Conservation (phyloP, 2,329 filamentous ascomycete genomes). For the Fonsecaea nubica region DNA sequence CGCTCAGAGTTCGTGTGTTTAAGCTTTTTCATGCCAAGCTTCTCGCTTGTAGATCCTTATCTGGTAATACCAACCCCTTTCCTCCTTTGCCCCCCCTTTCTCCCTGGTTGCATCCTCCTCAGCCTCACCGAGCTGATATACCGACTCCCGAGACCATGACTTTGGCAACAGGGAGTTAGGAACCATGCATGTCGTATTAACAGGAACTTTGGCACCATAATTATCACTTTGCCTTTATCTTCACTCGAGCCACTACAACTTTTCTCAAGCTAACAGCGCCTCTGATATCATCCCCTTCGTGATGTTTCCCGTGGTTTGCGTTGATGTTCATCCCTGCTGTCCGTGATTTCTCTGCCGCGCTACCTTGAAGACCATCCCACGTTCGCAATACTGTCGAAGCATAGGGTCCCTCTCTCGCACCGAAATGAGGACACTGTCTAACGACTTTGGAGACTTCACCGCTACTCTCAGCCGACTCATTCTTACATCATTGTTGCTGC, state of each 20-base stretch:
- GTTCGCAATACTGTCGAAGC: not conserved
- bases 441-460: slow-evolving; percentile 72
- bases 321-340: not conserved
- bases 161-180: not conserved
- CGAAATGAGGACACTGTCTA: too few species aligned
- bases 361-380: not conserved
- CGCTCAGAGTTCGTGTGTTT: slow-evolving; percentile 13
- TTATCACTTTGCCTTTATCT: not conserved
- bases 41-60: slow-evolving; percentile 7
- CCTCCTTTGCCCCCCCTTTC: not conserved
- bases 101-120: not conserved
- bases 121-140: not conserved
- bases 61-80: not conserved
- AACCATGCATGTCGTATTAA: not conserved
- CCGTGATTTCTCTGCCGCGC: not conserved
- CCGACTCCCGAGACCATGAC: not conserved
- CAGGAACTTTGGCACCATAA: not conserved
- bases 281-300: not conserved
- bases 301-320: not conserved
- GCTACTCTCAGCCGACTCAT: slow-evolving; percentile 67
- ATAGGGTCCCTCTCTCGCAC: slow-evolving; percentile 42
- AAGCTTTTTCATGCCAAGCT: slow-evolving; percentile 9
- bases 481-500: slow-evolving; percentile 83
- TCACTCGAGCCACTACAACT: not conserved
- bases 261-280: not conserved